These are phyloP conservation scores for Psilocybe cyanescens DNA, from an alignment of 768 basidiomycete genomes.

Conservation along the genomic window DNA sequence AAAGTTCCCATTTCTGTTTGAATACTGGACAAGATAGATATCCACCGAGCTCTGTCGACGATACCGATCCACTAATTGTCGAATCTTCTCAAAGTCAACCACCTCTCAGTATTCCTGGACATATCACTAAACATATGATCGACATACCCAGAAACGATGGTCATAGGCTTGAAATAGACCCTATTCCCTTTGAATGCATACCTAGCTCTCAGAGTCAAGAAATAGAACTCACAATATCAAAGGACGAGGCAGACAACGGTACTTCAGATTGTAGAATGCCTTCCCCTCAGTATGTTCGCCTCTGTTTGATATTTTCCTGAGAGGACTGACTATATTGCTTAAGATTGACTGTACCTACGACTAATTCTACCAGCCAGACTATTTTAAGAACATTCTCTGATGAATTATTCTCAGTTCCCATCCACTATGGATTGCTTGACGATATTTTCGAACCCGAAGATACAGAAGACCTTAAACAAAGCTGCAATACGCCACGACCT, in stretches of 20 bases:
- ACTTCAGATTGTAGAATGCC: background rate
- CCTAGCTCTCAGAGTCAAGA: constrained; percentile 54
- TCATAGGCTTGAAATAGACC: background rate
- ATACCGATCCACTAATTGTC: constrained; percentile 22
- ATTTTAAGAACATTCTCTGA: constrained; percentile 23
- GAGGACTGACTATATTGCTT: background rate
- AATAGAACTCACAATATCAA: constrained; percentile 31
- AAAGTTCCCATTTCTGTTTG: background rate
- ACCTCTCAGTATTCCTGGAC: constrained; percentile 23
- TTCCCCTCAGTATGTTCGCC: background rate
- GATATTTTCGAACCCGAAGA: constrained; percentile 18
- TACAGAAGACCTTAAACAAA: constrained; percentile 7
- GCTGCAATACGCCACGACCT: background rate
- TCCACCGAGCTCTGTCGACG: background rate
- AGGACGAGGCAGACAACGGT: background rate
- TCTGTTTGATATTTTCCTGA: background rate
- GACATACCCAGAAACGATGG: background rate
- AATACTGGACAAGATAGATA: background rate
- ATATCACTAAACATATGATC: constrained; percentile 4
- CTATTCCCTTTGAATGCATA: constrained; percentile 31
- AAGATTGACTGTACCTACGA: background rate
- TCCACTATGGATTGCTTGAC: constrained; percentile 15
- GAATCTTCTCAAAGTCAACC: constrained; percentile 41
- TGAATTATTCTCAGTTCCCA: constrained; percentile 25
- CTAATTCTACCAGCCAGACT: background rate